Evolutionary conservation across 192 early-diverging fungal species (phyloP).

Genomic region (Paraglomus occultum): DNA sequence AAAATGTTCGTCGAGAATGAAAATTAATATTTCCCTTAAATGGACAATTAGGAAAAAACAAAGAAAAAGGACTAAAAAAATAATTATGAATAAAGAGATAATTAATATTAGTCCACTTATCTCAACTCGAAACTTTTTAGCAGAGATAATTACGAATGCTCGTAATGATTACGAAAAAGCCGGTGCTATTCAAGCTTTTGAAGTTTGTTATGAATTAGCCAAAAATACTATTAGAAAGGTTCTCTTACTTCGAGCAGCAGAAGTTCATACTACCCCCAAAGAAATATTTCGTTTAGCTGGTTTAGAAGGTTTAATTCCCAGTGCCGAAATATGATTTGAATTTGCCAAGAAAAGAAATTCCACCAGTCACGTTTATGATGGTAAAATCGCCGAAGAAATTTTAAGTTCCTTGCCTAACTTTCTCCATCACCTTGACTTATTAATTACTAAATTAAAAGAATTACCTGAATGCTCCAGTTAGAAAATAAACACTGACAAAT

Average conservation of each 20-base stretch:
- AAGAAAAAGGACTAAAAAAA: too few species aligned
- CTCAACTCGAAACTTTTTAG: not conserved
- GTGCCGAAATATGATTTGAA: not conserved
- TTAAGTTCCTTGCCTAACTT: not conserved
- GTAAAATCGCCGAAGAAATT: not conserved
- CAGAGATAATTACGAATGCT: not conserved
- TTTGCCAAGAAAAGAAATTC: not conserved
- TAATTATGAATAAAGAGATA: too few species aligned
- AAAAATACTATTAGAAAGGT: not conserved
- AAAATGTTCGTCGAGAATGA: too few species aligned
- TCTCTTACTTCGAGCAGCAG: not conserved
- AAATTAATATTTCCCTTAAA: too few species aligned
- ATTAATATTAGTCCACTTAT: not conserved
- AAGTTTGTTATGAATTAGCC: conserved; percentile 4
- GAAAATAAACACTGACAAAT: not conserved
- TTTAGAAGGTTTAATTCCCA: not conserved
- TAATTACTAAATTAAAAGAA: conserved; percentile 12
- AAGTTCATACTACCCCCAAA: not conserved
- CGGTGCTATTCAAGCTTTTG: conserved; percentile 1
- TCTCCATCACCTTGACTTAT: not conserved
- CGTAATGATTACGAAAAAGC: not conserved
- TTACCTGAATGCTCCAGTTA: not conserved
- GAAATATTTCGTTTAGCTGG: not conserved
- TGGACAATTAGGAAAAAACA: too few species aligned
- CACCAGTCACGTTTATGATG: not conserved